A percentile compares a stretch with the other conserved stretches of the same genome.
Conservation (phyloP, 2,329 filamentous ascomycete genomes). For the Lithohypha guttulata region DNA sequence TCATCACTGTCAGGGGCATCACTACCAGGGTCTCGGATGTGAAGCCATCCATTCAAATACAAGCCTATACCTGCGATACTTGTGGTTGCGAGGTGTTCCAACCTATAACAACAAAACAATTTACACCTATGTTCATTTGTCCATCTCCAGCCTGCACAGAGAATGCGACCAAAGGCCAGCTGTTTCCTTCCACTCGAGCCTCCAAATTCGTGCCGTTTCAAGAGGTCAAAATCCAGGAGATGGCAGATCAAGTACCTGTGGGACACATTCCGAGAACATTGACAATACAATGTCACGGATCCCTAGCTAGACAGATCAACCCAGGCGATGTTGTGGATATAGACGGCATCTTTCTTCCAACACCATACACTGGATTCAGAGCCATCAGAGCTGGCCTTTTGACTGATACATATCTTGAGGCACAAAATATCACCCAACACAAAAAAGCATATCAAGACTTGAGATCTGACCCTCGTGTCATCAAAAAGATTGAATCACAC, state of each 20-base stretch:
- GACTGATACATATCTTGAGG: conserved; percentile 94
- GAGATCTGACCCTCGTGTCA: conserved; percentile 65
- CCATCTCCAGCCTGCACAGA: conserved; percentile 79
- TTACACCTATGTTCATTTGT: conserved; percentile 74
- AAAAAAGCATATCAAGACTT: conserved; percentile 97
- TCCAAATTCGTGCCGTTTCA: conserved; percentile 97
- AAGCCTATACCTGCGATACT: conserved; percentile 92
- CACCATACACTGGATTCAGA: conserved; percentile 97
- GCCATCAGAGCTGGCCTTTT: conserved; percentile 92
- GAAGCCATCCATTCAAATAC: conserved; percentile 94
- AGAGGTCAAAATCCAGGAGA: conserved; percentile 96
- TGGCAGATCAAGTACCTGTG: conserved; percentile 98
- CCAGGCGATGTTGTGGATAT: conserved; percentile 92
- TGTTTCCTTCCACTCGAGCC: conserved; percentile 87
- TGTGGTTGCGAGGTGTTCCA: conserved; percentile 98
- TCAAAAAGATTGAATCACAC: conserved; percentile 76
- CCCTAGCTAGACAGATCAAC: conserved; percentile 73
- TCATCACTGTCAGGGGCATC: conserved; percentile 92
- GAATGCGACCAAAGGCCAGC: conserved; percentile 86
- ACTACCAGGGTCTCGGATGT: conserved; percentile 93
- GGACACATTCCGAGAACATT: conserved; percentile 90
- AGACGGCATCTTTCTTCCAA: conserved; percentile 90
- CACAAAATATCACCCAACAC: conserved; percentile 86
- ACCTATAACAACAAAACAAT: conserved; percentile 82
- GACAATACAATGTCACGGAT: conserved; percentile 81